Evolutionary conservation across 2,329 filamentous ascomycete species (phyloP).

Genomic region (Fusarium sp.): DNA sequence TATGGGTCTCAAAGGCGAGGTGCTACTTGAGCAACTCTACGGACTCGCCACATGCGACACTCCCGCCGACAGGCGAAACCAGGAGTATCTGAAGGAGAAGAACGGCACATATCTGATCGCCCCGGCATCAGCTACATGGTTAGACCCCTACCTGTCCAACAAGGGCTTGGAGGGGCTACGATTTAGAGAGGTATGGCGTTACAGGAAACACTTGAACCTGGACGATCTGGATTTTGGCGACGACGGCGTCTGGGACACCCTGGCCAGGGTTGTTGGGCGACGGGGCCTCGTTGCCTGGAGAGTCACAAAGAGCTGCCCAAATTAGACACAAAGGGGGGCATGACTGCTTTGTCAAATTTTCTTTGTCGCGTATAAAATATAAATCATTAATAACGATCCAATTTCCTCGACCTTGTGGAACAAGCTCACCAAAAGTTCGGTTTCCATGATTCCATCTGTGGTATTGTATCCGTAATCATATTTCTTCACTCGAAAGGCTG

Average conservation of each 20-base stretch:
- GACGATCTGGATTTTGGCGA: conserved; percentile 84
- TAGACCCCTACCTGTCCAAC: conserved; percentile 70
- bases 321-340: conserved; percentile 23
- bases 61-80: conserved; percentile 62
- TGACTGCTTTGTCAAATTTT: neutral
- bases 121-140: conserved; percentile 74
- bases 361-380: conserved; percentile 22
- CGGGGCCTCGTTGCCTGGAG: conserved; percentile 70
- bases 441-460: neutral
- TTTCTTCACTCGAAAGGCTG: neutral
- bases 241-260: conserved; percentile 77
- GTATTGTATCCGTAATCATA: neutral
- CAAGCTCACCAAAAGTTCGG: conserved; percentile 9
- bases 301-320: conserved; percentile 67
- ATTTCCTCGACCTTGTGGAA: conserved; percentile 11
- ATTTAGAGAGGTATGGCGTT: conserved; percentile 76
- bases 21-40: conserved; percentile 67
- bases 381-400: conserved; percentile 34
- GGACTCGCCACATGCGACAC: conserved; percentile 70
- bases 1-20: conserved; percentile 73
- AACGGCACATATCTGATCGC: conserved; percentile 77
- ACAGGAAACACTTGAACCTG: conserved; percentile 75
- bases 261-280: conserved; percentile 72
- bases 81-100: conserved; percentile 67
- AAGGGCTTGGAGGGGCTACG: conserved; percentile 67